Base-by-base conservation (phyloP, 2,329 filamentous ascomycete species). In the Chaetomium sp. region DNA sequence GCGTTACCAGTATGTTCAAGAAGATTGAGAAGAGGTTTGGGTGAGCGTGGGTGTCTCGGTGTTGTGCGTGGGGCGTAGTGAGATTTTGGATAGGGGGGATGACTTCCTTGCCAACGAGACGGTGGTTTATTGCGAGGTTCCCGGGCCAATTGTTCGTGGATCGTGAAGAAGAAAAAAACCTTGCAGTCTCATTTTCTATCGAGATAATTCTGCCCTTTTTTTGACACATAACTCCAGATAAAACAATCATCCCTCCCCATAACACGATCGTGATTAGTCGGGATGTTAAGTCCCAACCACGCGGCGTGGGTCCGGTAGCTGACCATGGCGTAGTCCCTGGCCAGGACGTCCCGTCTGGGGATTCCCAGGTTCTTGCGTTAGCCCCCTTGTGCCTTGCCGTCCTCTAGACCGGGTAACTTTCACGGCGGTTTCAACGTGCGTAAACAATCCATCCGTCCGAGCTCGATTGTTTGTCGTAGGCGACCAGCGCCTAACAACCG, bases 21-120 rank as follows among this genome's bases (percentile, higher is more conserved):
- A 91, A 88, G 78, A 83, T 93, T 76, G 90, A 93, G 79, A 92
- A 91, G 85, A 90, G 87, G 74, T 88, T 89, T 77, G 83, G 82
- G 0, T 87, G 56, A 55, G 54, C 31, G 31, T 16, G 16, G 2
- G 13, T 16, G 23, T 23, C 10, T 9, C 13, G n/a, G 13, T 16
- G 23, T 38, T 12, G 10, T 29, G 13, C 13, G 10, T n/a, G 13
- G 21, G 21, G 35, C 21, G 35, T 21, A n/a, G 25, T 31, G 7
- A 16, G 19, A 25, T 23, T 23, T 33, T 19, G 25, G 27, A 9
- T 27, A 47, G 16, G 23, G 6, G 21, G 33, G 29, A 27, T 53
- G 33, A n/a, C n/a, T 55, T 35, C 3, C 13, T 16, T 21, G n/a
- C 21, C 8, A n/a, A 23, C 45, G n/a, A 12, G n/a, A 2, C 2